These are phyloP conservation scores for Anastatica hierochuntica DNA, from an alignment of 345 rosid genomes.

Conservation along the genomic window DNA sequence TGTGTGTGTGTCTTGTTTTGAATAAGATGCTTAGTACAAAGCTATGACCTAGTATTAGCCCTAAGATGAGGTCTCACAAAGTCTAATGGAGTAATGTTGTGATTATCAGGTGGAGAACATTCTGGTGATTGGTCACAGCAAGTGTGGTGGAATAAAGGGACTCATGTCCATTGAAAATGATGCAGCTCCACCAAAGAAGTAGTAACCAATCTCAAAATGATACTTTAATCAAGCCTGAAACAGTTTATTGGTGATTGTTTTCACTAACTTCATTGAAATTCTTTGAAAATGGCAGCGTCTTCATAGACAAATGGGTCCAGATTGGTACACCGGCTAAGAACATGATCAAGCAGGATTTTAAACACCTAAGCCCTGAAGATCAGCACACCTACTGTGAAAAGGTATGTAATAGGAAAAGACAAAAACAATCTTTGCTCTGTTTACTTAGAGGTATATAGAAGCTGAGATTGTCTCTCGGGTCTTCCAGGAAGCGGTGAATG, in stretches of 20 bases:
- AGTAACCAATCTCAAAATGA: neutral
- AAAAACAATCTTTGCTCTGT: neutral
- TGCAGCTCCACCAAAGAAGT: constrained; percentile 16
- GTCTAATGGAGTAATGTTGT: neutral
- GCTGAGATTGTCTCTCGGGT: neutral
- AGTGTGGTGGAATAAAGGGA: constrained; percentile 95
- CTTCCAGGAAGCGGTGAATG: constrained; percentile 66
- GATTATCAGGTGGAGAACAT: constrained; percentile 67
- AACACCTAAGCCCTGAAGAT: constrained; percentile 37
- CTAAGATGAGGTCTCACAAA: neutral
- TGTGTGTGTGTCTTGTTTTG: no score
- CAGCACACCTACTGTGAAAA: constrained; percentile 77
- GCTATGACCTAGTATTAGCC: neutral
- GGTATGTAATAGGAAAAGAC: constrained; percentile 28
- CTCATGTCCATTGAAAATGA: constrained; percentile 52
- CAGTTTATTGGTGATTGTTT: neutral
- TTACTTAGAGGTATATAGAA: neutral
- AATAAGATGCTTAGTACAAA: no score
- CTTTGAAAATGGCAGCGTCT: constrained; percentile 42
- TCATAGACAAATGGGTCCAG: constrained; percentile 81
- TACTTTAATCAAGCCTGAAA: neutral
- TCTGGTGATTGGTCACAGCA: constrained; percentile 85
- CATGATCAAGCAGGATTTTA: constrained; percentile 47
- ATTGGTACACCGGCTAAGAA: constrained; percentile 66
- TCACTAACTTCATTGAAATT: constrained; percentile 8